Percentiles rank a stretch among this genome's conserved stretches.
Evolutionary conservation across 2,329 filamentous ascomycete genomes (phyloP).

Genomic region (Arthrobotrys megalospora): DNA sequence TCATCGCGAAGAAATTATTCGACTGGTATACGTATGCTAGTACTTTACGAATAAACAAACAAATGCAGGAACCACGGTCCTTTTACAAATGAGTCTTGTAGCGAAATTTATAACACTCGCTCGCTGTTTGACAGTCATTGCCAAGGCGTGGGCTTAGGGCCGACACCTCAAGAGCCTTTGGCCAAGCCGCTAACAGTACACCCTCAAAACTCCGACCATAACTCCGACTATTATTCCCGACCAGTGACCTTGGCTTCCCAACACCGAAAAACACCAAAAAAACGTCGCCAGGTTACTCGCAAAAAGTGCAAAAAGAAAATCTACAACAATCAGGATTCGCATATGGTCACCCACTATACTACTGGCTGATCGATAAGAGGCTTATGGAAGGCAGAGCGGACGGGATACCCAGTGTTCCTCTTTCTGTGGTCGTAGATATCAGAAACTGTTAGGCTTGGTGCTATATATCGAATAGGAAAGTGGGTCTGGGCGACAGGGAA

Average conservation of each 20-base stretch:
- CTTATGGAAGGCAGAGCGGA: slow-evolving; percentile 25
- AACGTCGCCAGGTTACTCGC: neutral
- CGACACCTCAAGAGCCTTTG: too few relatives aligned
- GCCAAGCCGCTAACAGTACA: too few relatives aligned
- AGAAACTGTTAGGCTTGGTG: neutral
- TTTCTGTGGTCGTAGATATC: slow-evolving; percentile 36
- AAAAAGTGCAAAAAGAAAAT: slow-evolving; percentile 3
- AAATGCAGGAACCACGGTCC: too few relatives aligned
- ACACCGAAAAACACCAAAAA: neutral
- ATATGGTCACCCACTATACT: neutral
- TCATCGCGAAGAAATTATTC: too few relatives aligned
- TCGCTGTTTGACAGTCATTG: too few relatives aligned
- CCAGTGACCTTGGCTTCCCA: neutral
- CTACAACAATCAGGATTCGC: slow-evolving; percentile 18
- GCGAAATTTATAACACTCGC: too few relatives aligned
- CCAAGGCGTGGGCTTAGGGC: too few relatives aligned
- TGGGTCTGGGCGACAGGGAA: neutral
- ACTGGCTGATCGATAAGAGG: slow-evolving; percentile 13
- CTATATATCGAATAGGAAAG: neutral
- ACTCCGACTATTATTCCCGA: too few relatives aligned
- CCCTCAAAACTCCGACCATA: too few relatives aligned
- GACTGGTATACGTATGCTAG: too few relatives aligned
- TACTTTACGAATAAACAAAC: too few relatives aligned
- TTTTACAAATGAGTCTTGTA: too few relatives aligned
- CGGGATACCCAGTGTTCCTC: slow-evolving; percentile 29